Conservation (phyloP, 2,329 filamentous ascomycete genomes). For the Dactylella cylindrospora region DNA sequence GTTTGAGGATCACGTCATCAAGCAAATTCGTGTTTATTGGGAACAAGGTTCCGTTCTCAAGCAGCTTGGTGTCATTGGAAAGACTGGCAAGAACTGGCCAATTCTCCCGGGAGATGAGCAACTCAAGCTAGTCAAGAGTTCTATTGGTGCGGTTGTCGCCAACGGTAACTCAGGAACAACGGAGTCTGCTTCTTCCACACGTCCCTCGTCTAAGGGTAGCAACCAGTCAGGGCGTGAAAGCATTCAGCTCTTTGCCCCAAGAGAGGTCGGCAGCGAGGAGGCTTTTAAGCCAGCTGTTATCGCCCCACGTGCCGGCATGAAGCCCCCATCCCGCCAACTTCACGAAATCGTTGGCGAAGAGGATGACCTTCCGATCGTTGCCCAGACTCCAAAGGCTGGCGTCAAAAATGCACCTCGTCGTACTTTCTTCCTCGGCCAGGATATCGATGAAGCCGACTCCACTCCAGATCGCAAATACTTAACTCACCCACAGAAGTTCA, state of each 20-base stretch:
- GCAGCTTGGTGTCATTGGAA: slow-evolving; percentile 89
- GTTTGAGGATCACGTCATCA: slow-evolving; percentile 79
- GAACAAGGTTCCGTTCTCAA: slow-evolving; percentile 92
- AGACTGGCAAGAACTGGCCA: slow-evolving; percentile 88
- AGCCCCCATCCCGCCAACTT: slow-evolving; percentile 66
- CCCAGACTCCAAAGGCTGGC: slow-evolving; percentile 46
- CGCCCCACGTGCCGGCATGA: slow-evolving; percentile 58
- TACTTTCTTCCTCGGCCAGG: slow-evolving; percentile 56
- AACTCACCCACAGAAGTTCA: slow-evolving; percentile 75
- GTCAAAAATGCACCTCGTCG: slow-evolving; percentile 55
- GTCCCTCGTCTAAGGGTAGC: slow-evolving; percentile 43
- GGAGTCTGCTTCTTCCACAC: slow-evolving; percentile 29
- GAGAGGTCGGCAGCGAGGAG: slow-evolving; percentile 63
- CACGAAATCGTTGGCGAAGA: slow-evolving; percentile 68
- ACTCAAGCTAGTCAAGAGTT: slow-evolving; percentile 70
- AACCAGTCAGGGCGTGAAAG: slow-evolving; percentile 68
- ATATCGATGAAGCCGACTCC: slow-evolving; percentile 48
- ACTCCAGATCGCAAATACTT: slow-evolving; percentile 55
- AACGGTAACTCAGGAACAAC: neutral
- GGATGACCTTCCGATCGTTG: slow-evolving; percentile 46
- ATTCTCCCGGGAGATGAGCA: slow-evolving; percentile 86
- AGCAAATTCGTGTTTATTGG: slow-evolving; percentile 87
- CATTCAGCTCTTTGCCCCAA: slow-evolving; percentile 72
- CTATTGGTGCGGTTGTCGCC: slow-evolving; percentile 58
- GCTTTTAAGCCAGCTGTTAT: slow-evolving; percentile 51